Conservation (phyloP, 176 grass and related monocot genomes). For the maize (Zea mays) region DNA sequence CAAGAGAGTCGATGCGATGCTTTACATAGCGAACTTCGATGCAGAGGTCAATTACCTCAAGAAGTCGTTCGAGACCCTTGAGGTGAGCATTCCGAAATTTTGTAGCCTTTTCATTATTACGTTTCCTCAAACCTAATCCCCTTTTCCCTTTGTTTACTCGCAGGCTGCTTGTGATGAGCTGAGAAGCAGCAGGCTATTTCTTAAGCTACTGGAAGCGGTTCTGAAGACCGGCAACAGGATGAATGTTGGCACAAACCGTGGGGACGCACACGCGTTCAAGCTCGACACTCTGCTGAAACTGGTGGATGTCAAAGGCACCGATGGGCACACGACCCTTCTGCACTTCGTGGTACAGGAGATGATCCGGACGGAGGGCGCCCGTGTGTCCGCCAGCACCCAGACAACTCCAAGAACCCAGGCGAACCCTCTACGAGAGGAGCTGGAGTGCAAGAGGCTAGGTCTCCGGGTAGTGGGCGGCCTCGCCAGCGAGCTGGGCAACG, state of each 20-base stretch:
- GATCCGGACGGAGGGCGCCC: constrained; percentile 69
- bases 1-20: constrained; percentile 94
- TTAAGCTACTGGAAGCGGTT: constrained; percentile 98
- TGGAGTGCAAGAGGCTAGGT: constrained; percentile 77
- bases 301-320: constrained; percentile 90
- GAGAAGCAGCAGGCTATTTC: constrained; percentile 78
- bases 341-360: constrained; percentile 98
- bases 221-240: constrained; percentile 98
- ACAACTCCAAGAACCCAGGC: constrained; percentile 51
- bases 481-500: constrained; percentile 71
- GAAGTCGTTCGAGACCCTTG: constrained; percentile 92
- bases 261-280: constrained; percentile 91
- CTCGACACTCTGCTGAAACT: constrained; percentile 93
- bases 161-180: constrained; percentile 96
- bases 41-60: constrained; percentile 97
- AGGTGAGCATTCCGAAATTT: constrained; percentile 49
- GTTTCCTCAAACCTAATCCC: not conserved
- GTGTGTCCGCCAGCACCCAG: constrained; percentile 44
- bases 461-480: constrained; percentile 76
- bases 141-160: not conserved
- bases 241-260: constrained; percentile 97
- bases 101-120: not conserved
- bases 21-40: constrained; percentile 93
- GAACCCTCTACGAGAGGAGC: constrained; percentile 64
- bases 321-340: constrained; percentile 92